A percentile compares a stretch with the other conserved stretches of the same genome.
phyloP scores from a whole-genome alignment of 164 flowering plant genomes.

The Chloranthus sessilifolius region DNA sequence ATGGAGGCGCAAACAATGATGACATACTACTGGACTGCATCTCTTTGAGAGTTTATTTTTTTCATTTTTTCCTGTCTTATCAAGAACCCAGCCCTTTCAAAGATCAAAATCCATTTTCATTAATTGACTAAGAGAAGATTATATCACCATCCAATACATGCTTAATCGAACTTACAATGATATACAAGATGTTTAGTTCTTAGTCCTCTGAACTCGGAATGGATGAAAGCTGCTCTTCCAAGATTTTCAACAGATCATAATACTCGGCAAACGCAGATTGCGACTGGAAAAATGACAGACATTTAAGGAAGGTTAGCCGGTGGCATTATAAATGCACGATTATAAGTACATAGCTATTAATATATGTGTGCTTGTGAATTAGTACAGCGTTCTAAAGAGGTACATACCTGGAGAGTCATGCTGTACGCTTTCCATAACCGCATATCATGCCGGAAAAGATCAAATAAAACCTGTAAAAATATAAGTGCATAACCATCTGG shows the following conservation, averaged over 20 bases:
- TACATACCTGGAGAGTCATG: slow-evolving; percentile 66
- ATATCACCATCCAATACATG: background rate
- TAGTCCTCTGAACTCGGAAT: slow-evolving; percentile 19
- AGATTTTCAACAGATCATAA: slow-evolving; percentile 59
- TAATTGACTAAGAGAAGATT: background rate
- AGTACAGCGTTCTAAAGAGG: background rate
- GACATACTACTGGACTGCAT: too few species aligned
- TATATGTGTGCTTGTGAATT: background rate
- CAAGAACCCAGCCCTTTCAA: too few species aligned
- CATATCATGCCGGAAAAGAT: slow-evolving; percentile 80
- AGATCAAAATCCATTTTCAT: slow-evolving; percentile 1
- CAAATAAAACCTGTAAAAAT: slow-evolving; percentile 70
- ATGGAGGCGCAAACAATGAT: too few species aligned
- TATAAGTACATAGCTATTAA: background rate
- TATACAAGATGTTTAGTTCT: background rate
- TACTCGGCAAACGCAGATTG: slow-evolving; percentile 69
- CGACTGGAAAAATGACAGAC: slow-evolving; percentile 35
- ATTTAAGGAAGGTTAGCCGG: slow-evolving; percentile 1
- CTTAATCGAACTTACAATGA: background rate
- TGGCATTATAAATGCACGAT: background rate
- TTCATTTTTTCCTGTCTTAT: too few species aligned
- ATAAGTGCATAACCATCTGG: too few species aligned
- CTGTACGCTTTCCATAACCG: slow-evolving; percentile 87
- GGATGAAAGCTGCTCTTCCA: slow-evolving; percentile 72
- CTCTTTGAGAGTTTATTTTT: too few species aligned